phyloP scores from a whole-genome alignment of 768 basidiomycete genomes.

The Strobilomyces confusus region DNA sequence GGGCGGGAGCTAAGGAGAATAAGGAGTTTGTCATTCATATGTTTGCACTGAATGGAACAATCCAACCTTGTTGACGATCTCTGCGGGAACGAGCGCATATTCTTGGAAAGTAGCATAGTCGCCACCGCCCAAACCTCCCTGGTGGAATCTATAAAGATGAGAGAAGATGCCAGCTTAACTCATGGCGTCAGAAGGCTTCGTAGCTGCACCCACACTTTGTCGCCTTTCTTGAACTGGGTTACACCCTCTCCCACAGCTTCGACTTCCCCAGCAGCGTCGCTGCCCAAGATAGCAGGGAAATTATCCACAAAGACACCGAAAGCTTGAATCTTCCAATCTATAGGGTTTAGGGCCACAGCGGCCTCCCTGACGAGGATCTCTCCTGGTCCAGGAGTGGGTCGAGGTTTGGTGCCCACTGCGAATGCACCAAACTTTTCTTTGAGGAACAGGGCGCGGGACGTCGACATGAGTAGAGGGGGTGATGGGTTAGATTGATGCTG shows the following conservation, averaged over 20 bases:
- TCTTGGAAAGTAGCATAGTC: conserved; percentile 26
- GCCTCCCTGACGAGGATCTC: conserved; percentile 43
- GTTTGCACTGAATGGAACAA: background rate
- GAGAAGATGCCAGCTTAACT: background rate
- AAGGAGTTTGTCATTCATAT: conserved; percentile 7
- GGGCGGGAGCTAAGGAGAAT: conserved; percentile 33
- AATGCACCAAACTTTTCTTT: conserved; percentile 18
- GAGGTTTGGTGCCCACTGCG: conserved; percentile 6
- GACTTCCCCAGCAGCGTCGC: conserved; percentile 39
- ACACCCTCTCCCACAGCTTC: conserved; percentile 40
- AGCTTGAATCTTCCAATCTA: conserved; percentile 34
- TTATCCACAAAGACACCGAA: background rate
- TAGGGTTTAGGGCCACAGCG: conserved; percentile 42
- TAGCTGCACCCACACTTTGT: conserved; percentile 12
- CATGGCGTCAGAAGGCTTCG: background rate
- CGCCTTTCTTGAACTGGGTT: conserved; percentile 34
- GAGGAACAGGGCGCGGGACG: conserved; percentile 16
- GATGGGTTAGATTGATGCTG: background rate
- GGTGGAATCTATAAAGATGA: conserved; percentile 15
- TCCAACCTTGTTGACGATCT: conserved; percentile 15
- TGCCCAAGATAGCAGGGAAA: conserved; percentile 37
- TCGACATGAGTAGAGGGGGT: conserved; percentile 4
- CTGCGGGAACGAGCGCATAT: conserved; percentile 22
- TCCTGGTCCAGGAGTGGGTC: conserved; percentile 34
- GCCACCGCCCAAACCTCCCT: background rate